phyloP scores from a whole-genome alignment of 2,329 filamentous ascomycete genomes.

The Ophiostoma pallidulum region DNA sequence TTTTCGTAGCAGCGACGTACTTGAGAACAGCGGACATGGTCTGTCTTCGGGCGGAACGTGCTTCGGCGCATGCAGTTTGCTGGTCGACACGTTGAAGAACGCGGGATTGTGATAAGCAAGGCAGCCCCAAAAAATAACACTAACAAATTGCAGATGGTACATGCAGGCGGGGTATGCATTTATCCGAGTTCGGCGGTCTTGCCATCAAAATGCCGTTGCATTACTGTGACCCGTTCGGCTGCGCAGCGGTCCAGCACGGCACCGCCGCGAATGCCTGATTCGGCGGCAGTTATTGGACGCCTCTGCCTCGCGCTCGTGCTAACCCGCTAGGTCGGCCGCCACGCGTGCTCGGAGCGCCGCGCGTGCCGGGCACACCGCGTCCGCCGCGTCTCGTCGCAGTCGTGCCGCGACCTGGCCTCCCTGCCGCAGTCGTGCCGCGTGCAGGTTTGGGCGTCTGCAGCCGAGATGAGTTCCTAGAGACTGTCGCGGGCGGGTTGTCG shows the following conservation, averaged over 20 bases:
- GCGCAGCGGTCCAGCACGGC: no score
- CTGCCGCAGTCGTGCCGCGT: constrained; percentile 37
- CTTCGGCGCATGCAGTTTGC: no score
- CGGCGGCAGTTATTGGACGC: constrained; percentile 30
- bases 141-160: background rate
- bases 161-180: constrained; percentile 12
- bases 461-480: constrained; percentile 38
- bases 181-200: constrained; percentile 5
- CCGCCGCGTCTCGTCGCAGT: constrained; percentile 25
- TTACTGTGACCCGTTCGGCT: background rate
- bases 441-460: constrained; percentile 38
- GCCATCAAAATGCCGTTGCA: background rate
- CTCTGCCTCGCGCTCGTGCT: constrained; percentile 36
- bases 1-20: constrained; percentile 40
- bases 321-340: constrained; percentile 35
- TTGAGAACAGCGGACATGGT: constrained; percentile 26
- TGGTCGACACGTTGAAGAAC: no score
- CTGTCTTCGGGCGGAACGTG: no score
- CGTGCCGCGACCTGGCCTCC: constrained; percentile 31
- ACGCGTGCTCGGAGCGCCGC: constrained; percentile 24
- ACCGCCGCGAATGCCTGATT: background rate
- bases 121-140: no score
- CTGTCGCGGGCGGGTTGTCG: constrained; percentile 61
- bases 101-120: no score
- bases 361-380: constrained; percentile 23